A percentile compares a stretch with the other conserved stretches of the same genome.
Conservation (phyloP, 2,329 filamentous ascomycete species). For the Talaromyces sp. region DNA sequence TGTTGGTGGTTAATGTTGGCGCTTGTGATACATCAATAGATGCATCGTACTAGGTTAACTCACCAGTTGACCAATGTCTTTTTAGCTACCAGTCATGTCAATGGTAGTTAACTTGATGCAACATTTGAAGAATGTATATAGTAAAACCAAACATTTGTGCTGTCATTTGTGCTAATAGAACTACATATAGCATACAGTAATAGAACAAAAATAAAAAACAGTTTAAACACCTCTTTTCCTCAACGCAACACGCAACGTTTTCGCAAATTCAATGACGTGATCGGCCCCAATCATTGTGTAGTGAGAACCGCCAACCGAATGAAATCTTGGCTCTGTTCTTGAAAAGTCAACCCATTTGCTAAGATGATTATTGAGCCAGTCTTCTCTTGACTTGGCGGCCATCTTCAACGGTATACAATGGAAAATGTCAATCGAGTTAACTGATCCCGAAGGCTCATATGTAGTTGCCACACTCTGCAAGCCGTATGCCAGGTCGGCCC, state of each 20-base stretch:
- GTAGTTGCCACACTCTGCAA: neutral
- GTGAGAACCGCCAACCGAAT: conserved; percentile 35
- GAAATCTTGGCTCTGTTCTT: conserved; percentile 21
- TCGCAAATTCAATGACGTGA: conserved; percentile 32
- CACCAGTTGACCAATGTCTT: no score
- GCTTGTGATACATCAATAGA: no score
- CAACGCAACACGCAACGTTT: conserved; percentile 15
- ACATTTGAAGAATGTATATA: neutral
- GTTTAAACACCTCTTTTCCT: neutral
- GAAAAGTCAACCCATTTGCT: conserved; percentile 34
- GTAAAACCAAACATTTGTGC: neutral
- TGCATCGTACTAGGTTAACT: no score
- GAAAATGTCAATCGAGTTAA: conserved; percentile 29
- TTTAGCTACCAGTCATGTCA: no score
- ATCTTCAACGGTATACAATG: neutral
- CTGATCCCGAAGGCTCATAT: conserved; percentile 16
- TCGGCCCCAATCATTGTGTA: conserved; percentile 38
- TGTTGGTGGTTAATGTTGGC: neutral
- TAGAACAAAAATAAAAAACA: neutral
- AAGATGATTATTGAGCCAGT: conserved; percentile 19
- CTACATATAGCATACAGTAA: neutral
- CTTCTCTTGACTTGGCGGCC: neutral
- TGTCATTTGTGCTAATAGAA: neutral
- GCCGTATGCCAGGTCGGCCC: neutral
- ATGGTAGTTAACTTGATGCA: no score